Base-by-base conservation (phyloP, 2,329 filamentous ascomycete species). In the Fusarium zealandicum region DNA sequence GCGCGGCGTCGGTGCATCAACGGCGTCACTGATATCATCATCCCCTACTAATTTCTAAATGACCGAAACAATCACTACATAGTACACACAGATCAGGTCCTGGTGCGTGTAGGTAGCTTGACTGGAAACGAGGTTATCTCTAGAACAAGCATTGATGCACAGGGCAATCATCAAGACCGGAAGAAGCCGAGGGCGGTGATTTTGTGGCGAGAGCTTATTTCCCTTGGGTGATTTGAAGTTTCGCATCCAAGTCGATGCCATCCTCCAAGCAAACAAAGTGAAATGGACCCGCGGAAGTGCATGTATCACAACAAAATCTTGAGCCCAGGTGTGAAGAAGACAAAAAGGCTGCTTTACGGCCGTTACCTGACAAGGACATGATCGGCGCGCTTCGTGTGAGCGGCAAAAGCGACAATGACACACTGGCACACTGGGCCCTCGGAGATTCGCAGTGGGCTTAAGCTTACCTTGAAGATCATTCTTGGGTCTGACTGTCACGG, bases 391-490 rank as follows among this genome's bases (percentile, higher is more conserved):
- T 49, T 39, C 35, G 28, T 43, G 28, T 25, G 33, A 42, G 37
- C 54, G 39, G 38, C 30, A 55, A 37, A 54, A 22, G 12, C 28
- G 25, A 46, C 37, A 38, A 35, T 10, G 44, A 45, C 32, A 37
- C n/a, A n/a, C n/a, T n/a, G n/a, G n/a, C n/a, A 54, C 43, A 37
- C 43, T 43, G 53, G 32, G 28, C 40, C 30, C 33, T 61, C 58
- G 57, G 53, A 57, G 46, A 61, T 53, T 61, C 52, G 45, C 51
- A 61, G 42, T 57, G 32, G 30, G 54, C 63, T 66, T 66, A 66
- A 66, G 63, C 63, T 66, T 66, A 66, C 60, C 43, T 58, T 38
- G 41, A 62, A 51, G 57, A 59, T 59, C 43, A 58, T 58, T 45
- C 45, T 57, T 60, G 61, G 58, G 54, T 63, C 63, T 52, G 61